Conservation (phyloP, 768 basidiomycete species). For the Agrocybe chaxingu region DNA sequence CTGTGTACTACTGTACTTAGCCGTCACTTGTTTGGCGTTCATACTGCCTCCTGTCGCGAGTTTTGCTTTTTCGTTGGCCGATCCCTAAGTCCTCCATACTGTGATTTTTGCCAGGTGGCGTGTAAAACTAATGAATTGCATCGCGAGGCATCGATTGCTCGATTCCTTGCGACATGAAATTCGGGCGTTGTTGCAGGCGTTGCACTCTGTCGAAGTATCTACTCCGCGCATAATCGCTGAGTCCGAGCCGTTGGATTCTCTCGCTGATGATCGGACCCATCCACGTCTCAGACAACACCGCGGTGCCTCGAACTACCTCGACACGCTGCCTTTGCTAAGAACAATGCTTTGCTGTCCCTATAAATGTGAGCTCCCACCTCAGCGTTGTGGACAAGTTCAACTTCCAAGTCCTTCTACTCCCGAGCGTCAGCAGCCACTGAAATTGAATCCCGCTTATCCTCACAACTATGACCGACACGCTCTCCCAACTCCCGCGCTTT, state of each 20-base stretch:
- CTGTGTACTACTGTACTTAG: constrained; percentile 27
- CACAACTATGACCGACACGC: constrained; percentile 13
- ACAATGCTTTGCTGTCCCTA: constrained; percentile 6
- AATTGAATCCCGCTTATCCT: constrained; percentile 8
- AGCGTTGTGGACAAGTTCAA: not conserved
- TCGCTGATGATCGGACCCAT: constrained; percentile 23
- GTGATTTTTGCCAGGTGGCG: constrained; percentile 2
- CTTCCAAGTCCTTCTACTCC: not conserved
- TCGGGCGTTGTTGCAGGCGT: constrained; percentile 5
- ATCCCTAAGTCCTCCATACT: not conserved
- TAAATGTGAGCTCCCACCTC: constrained; percentile 6
- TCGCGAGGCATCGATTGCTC: not conserved
- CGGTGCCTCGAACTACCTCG: not conserved
- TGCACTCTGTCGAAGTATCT: constrained; percentile 1
- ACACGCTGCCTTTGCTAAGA: constrained; percentile 7
- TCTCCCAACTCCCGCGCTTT: constrained; percentile 29
- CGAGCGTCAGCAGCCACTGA: constrained; percentile 5
- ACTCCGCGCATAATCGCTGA: constrained; percentile 18
- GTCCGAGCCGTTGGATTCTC: constrained; percentile 18
- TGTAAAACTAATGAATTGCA: not conserved
- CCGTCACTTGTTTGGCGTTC: constrained; percentile 18
- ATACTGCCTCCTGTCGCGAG: constrained; percentile 7
- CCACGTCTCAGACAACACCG: constrained; percentile 11
- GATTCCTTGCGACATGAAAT: constrained; percentile 18
- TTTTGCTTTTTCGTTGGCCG: not conserved